phyloP scores from a whole-genome alignment of 305 asterid genomes.

The Solanum chacoense region DNA sequence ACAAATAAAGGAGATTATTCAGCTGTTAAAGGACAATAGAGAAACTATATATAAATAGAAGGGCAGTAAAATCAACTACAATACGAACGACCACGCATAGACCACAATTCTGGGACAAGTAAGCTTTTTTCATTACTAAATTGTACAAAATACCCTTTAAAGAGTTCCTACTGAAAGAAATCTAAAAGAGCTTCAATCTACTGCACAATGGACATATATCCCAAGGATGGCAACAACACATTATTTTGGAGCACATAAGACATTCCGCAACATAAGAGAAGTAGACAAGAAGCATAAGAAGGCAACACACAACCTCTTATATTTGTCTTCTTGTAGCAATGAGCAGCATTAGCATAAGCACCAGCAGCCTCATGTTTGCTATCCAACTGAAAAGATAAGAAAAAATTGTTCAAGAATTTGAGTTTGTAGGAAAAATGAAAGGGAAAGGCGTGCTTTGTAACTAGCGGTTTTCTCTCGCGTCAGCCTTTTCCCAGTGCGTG shows the following conservation, averaged over 20 bases:
- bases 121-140: neutral
- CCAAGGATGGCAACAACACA: neutral
- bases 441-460: neutral
- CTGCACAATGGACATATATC: neutral
- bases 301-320: constrained; percentile 21
- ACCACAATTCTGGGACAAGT: neutral
- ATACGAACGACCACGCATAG: neutral
- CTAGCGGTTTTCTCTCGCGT: neutral
- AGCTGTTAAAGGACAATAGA: neutral
- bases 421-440: neutral
- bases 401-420: neutral
- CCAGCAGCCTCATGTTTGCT: constrained; percentile 62
- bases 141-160: neutral
- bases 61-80: neutral
- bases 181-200: neutral
- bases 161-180: neutral
- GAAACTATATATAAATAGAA: neutral
- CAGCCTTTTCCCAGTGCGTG: neutral
- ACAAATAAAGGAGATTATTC: neutral
- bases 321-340: constrained; percentile 54
- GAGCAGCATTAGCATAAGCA: constrained; percentile 67
- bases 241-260: neutral
- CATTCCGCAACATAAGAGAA: neutral
- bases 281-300: neutral
- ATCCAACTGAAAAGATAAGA: constrained; percentile 39